Percentiles rank a stretch among this genome's conserved stretches.
Evolutionary conservation across 352 stramenopile species (phyloP).

Genomic region (Globisporangium spinosum): DNA sequence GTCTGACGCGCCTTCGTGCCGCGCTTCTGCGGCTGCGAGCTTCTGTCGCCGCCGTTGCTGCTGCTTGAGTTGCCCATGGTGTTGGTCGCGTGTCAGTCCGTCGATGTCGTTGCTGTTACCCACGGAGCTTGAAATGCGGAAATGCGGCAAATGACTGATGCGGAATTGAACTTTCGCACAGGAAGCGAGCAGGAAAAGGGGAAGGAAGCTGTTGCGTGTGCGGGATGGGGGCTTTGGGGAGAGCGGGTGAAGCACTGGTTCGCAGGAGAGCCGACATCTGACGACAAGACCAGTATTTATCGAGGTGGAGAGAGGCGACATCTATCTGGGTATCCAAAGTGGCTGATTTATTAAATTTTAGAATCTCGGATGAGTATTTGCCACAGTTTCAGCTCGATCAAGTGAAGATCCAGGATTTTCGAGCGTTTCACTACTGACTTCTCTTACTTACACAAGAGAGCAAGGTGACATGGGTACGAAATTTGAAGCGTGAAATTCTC

Average conservation of each 20-base stretch:
- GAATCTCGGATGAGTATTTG: background rate
- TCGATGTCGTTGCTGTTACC: background rate
- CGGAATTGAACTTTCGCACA: slow-evolving; percentile 6
- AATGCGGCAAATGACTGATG: slow-evolving; percentile 1
- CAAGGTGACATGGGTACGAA: slow-evolving; percentile 10
- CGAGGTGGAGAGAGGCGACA: background rate
- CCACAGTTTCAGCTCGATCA: slow-evolving; percentile 1
- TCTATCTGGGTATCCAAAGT: background rate
- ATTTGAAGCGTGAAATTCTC: background rate
- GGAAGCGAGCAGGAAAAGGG: background rate
- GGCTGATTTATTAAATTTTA: slow-evolving; percentile 8
- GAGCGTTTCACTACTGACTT: background rate
- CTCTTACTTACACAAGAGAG: background rate
- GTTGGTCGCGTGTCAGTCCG: background rate
- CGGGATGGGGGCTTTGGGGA: background rate
- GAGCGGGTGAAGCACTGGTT: background rate
- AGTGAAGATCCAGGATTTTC: background rate
- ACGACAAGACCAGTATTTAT: background rate
- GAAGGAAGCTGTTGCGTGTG: background rate
- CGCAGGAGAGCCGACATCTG: background rate
- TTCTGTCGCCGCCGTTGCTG: slow-evolving; percentile 27
- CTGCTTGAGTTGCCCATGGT: slow-evolving; percentile 74
- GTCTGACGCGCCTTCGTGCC: slow-evolving; percentile 29
- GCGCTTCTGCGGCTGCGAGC: slow-evolving; percentile 17
- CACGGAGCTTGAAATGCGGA: slow-evolving; percentile 2